Evolutionary conservation across 1,284 basidiomycete genomes (phyloP).

Genomic region (Ganoderma resinaceum): DNA sequence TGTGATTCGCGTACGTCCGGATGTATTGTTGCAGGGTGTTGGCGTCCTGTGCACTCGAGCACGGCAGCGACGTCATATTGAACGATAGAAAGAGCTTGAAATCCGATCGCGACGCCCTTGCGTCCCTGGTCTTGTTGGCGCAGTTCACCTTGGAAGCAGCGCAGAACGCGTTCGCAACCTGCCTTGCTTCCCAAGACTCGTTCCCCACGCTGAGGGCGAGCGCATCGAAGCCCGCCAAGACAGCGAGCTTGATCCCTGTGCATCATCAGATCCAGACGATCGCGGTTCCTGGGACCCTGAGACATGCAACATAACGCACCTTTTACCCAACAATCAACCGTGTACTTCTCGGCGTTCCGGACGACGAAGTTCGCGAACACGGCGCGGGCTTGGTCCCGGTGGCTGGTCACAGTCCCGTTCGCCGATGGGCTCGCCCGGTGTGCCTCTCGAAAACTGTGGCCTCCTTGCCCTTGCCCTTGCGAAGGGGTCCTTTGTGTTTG

Average conservation of each 20-base stretch:
- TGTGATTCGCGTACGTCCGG: conserved; percentile 46
- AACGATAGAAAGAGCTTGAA: conserved; percentile 68
- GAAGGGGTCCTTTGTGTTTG: not conserved
- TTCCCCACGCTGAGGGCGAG: conserved; percentile 54
- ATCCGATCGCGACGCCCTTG: conserved; percentile 14
- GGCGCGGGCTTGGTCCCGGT: not conserved
- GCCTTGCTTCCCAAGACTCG: conserved; percentile 56
- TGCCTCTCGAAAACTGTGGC: not conserved
- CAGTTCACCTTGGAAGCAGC: conserved; percentile 29
- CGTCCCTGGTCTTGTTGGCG: not conserved
- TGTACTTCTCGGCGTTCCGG: conserved; percentile 50
- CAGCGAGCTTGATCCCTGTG: conserved; percentile 47
- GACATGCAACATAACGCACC: conserved; percentile 34
- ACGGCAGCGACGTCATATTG: conserved; percentile 59
- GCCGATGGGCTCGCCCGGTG: not conserved
- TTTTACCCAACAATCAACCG: conserved; percentile 41
- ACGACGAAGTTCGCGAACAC: conserved; percentile 47
- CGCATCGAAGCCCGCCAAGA: conserved; percentile 48
- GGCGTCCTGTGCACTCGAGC: conserved; percentile 45
- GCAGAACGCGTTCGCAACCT: conserved; percentile 55
- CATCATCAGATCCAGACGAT: not conserved
- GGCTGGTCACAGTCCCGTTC: not conserved
- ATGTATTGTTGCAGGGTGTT: conserved; percentile 49
- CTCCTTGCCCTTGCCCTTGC: not conserved
- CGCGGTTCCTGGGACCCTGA: too few relatives aligned